Evolutionary conservation across 2,329 filamentous ascomycete genomes (phyloP).

Genomic region (Hirsutella rhossiliensis): DNA sequence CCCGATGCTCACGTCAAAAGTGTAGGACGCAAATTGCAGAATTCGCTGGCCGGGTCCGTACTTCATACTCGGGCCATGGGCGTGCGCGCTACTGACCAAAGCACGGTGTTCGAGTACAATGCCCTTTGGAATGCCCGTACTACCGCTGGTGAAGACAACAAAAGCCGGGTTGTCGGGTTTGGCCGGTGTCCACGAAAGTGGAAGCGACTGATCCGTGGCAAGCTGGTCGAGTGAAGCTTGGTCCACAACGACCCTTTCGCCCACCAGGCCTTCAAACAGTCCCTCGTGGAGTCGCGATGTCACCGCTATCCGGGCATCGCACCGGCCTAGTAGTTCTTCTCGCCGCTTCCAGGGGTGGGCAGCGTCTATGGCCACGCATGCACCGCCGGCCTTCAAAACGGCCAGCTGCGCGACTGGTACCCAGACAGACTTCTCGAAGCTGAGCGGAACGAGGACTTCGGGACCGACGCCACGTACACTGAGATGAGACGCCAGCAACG

Average conservation of each 20-base stretch:
- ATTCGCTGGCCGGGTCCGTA: neutral
- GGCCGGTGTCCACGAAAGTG: neutral
- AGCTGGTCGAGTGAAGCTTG: neutral
- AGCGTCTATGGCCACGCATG: slow-evolving; percentile 4
- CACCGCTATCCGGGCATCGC: neutral
- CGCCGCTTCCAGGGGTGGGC: neutral
- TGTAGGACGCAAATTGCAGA: slow-evolving; percentile 2
- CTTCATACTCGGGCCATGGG: neutral
- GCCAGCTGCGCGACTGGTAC: slow-evolving; percentile 3
- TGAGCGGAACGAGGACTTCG: slow-evolving; percentile 1
- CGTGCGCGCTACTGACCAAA: neutral
- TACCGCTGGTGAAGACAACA: slow-evolving; percentile 19
- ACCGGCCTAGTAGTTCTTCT: fast-evolving
- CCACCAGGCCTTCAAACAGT: neutral
- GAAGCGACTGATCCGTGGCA: neutral
- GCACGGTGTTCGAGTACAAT: neutral
- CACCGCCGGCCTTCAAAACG: slow-evolving; percentile 5
- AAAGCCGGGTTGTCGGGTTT: too few species aligned
- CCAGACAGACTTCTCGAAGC: slow-evolving; percentile 7
- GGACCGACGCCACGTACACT: slow-evolving; percentile 2
- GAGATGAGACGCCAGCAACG: slow-evolving; percentile 22
- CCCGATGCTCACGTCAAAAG: slow-evolving; percentile 4
- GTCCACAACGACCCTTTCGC: neutral
- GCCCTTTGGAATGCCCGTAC: slow-evolving; percentile 39
- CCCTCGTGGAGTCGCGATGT: neutral